Evolutionary conservation across 352 stramenopile species (phyloP).

Genomic region (Phytophthora foliorum): DNA sequence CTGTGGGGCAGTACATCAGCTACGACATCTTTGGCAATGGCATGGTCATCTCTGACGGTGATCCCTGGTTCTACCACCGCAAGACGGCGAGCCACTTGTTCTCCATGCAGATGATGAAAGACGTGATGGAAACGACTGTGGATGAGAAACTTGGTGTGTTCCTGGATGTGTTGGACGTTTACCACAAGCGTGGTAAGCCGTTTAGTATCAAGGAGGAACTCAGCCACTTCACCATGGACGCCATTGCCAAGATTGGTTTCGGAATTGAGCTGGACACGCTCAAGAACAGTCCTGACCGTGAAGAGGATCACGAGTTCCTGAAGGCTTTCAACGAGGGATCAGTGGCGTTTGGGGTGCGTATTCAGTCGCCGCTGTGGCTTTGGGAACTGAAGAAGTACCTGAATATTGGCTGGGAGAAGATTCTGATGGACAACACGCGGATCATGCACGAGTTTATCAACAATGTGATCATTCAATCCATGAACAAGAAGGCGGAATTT

Average conservation of each 20-base stretch:
- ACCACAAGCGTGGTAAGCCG: conserved; percentile 2
- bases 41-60: conserved; percentile 37
- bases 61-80: conserved; percentile 62
- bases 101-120: conserved; percentile 48
- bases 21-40: conserved; percentile 63
- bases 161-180: conserved; percentile 20
- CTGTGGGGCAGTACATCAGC: conserved; percentile 33
- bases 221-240: conserved; percentile 60
- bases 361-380: conserved; percentile 35
- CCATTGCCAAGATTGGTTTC: conserved; percentile 64
- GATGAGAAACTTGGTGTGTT: conserved; percentile 31
- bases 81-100: conserved; percentile 88
- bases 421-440: conserved; percentile 40
- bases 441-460: conserved; percentile 51
- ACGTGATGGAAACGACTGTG: conserved; percentile 46
- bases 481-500: conserved; percentile 49
- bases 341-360: conserved; percentile 32
- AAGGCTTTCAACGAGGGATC: conserved; percentile 46
- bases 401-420: conserved; percentile 43
- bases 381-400: conserved; percentile 43
- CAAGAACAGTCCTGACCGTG: conserved; percentile 15
- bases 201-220: conserved; percentile 53
- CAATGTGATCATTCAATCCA: conserved; percentile 50
- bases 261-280: conserved; percentile 50
- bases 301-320: conserved; percentile 49